A percentile compares a stretch with the other conserved stretches of the same genome.
Evolutionary conservation across 441 rosid genomes (phyloP).

Genomic region (Eutrema salsugineum): DNA sequence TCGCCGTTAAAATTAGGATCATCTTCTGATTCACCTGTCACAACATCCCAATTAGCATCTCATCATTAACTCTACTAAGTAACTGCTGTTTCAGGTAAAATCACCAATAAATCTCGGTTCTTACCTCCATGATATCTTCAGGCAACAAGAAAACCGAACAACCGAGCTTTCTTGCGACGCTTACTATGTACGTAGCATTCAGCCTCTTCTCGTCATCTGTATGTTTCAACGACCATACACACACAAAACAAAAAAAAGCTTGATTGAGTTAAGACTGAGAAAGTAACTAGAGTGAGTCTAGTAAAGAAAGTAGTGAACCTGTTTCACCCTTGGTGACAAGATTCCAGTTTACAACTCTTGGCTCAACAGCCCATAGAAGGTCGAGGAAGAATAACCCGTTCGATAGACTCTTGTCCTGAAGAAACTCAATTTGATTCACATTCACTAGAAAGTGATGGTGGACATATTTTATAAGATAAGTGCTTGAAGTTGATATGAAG

Average conservation of each 20-base stretch:
- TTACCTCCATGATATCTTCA: slow-evolving; percentile 74
- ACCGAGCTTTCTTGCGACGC: slow-evolving; percentile 89
- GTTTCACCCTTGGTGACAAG: slow-evolving; percentile 87
- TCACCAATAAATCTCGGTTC: neutral
- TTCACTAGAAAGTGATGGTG: neutral
- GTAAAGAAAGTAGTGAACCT: slow-evolving; percentile 37
- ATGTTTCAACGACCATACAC: neutral
- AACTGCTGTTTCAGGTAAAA: neutral
- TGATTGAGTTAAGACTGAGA: neutral
- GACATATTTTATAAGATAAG: neutral
- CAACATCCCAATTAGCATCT: slow-evolving; percentile 19
- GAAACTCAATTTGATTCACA: neutral
- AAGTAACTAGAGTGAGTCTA: neutral
- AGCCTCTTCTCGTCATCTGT: slow-evolving; percentile 82
- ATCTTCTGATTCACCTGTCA: slow-evolving; percentile 78
- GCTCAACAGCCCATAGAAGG: slow-evolving; percentile 81
- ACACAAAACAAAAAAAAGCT: neutral
- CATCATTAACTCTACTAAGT: neutral
- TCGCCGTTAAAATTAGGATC: slow-evolving; percentile 61
- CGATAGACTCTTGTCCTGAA: slow-evolving; percentile 81
- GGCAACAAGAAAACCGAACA: slow-evolving; percentile 93
- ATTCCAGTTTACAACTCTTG: slow-evolving; percentile 90
- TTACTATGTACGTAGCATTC: slow-evolving; percentile 85
- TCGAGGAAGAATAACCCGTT: slow-evolving; percentile 85
- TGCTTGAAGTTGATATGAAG: neutral